Percentiles rank a stretch among this genome's conserved stretches.
Conservation (phyloP, 805 yeast species). For the Saccharomycopsis sp. region DNA sequence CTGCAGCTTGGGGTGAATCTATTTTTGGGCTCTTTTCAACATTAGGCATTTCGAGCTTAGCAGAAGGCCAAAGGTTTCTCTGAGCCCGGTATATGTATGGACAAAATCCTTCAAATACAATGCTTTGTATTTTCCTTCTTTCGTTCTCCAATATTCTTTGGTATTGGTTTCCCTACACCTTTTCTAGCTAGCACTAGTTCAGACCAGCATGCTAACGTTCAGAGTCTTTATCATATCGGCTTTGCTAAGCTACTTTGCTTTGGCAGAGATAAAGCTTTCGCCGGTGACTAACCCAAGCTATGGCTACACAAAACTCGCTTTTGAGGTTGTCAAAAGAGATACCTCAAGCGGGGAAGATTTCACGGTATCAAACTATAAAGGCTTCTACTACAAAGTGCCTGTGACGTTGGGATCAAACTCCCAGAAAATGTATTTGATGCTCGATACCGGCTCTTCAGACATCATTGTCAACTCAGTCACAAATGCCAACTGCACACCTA, state of each 20-base stretch:
- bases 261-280: neutral
- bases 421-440: constrained; percentile 44
- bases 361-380: neutral
- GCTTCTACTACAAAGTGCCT: constrained; percentile 25
- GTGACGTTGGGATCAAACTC: constrained; percentile 49
- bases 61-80: neutral
- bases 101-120: neutral
- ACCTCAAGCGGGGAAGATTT: neutral
- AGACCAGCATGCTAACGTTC: neutral
- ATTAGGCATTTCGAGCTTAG: neutral
- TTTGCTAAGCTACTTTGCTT: neutral
- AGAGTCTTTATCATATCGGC: neutral
- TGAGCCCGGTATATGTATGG: neutral
- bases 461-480: constrained; percentile 50
- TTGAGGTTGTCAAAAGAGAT: neutral
- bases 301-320: neutral
- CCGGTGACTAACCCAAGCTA: neutral
- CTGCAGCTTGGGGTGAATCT: neutral
- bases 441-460: constrained; percentile 75
- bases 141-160: neutral
- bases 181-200: too few species aligned
- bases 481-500: constrained; percentile 39
- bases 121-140: neutral
- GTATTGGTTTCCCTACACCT: too few species aligned
- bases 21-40: neutral